Evolutionary conservation across 1,139 yeast species (phyloP), one percentile per base, ranked within the genome.

Genomic region (Diutina scorzettiae): DNA sequence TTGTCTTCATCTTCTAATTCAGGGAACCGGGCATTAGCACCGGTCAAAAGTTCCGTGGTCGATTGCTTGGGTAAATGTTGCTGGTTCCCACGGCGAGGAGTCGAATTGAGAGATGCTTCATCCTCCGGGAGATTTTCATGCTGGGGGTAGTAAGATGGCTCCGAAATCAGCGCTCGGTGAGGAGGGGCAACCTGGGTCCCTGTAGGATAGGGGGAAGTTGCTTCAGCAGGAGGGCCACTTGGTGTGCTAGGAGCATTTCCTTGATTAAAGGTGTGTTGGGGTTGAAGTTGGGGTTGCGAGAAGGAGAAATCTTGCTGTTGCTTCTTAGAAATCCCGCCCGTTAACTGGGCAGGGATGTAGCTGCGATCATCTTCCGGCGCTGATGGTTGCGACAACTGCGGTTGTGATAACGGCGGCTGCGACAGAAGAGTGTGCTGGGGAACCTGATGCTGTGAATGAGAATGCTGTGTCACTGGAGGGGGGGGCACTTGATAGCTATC

Each of bases 131-230:
- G 39, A 2, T n/a, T 18, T 23, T 34, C 39, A 7, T 23, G 25
- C 8, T 34, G 39, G 17, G 39, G 39, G 39, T 34, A 34, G 20
- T 34, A 34, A 14, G 23, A 23, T 14, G 39, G 39, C 14, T 34
- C 39, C 28, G 29, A 20, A 18, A 19, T 20, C 37, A 32, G 37
- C 16, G 17, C 20, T 14, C 37, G 37, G 25, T 32, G 37, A 20
- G 23, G 37, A 12, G 16, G 39, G 20, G 11, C 19, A 9, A 5
- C 28, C 17, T 14, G 6, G 8, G n/a, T 14, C 2, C 39, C 28
- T 11, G 39, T 34, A 14, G 39, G 39, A 20, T 34, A 34, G 5
- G 39, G 39, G 9, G 39, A 34, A 11, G n/a, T 11, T 20, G 14
- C 34, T 16, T 6, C 14, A 17, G 23, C 5, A 17, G 21, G 21